phyloP scores from a whole-genome alignment of 139 green algal genomes.

The Edaphochlamys debaryana region DNA sequence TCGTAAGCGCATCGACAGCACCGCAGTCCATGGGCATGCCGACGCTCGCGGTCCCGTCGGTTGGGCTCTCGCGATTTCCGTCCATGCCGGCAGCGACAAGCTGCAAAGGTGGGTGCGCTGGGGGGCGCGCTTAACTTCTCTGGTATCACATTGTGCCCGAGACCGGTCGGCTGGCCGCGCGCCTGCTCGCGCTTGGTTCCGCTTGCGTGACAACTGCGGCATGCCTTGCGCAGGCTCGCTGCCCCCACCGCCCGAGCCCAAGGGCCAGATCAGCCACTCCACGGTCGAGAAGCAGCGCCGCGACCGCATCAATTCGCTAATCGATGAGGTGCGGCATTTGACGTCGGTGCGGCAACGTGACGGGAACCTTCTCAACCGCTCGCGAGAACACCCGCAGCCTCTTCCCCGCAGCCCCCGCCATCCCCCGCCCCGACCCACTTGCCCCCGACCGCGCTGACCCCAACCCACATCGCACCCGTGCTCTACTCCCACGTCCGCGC shows the following conservation, averaged over 20 bases:
- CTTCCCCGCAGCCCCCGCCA: not conserved
- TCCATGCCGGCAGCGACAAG: not conserved
- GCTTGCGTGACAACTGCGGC: not conserved
- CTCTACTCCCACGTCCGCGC: no score
- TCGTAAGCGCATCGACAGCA: not conserved
- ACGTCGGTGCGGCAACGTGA: no score
- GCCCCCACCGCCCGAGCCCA: not conserved
- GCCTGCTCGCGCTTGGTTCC: not conserved
- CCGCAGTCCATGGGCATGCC: not conserved
- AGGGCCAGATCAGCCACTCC: conserved; percentile 73
- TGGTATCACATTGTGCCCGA: not conserved
- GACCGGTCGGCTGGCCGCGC: not conserved
- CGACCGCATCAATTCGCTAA: conserved; percentile 83
- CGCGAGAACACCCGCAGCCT: not conserved
- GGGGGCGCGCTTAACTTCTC: no score
- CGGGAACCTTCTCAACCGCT: no score
- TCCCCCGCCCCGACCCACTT: not conserved
- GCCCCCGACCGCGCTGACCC: not conserved
- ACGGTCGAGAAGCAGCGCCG: conserved; percentile 84
- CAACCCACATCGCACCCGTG: no score
- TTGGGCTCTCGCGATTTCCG: not conserved
- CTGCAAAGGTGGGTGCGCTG: no score
- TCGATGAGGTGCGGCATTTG: conserved; percentile 78
- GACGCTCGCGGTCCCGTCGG: not conserved
- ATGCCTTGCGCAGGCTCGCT: no score